Evolutionary conservation across 202 grass and related monocot species (phyloP).

Genomic region (Setaria viridis): DNA sequence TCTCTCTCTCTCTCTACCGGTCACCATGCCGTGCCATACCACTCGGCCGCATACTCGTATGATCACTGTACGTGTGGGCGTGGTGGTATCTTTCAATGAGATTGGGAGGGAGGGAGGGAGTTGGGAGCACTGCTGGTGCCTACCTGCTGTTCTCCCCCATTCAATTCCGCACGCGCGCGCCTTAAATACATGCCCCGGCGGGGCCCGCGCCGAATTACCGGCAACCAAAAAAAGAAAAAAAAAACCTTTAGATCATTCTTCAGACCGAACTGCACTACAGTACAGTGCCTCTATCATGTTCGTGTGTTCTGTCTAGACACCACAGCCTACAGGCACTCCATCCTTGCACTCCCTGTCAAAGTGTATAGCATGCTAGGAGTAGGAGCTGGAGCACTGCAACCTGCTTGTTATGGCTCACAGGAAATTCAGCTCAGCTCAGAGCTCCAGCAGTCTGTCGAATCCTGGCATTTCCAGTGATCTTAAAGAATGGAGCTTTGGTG

Average conservation of each 20-base stretch:
- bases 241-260: neutral
- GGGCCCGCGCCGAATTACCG: constrained; percentile 21
- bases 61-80: neutral
- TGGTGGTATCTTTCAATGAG: constrained; percentile 52
- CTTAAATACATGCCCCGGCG: constrained; percentile 2
- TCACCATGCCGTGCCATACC: constrained; percentile 2
- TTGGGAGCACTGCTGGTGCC: constrained; percentile 50
- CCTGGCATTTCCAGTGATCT: neutral
- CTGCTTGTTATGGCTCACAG: neutral
- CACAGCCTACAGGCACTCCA: neutral
- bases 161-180: constrained; percentile 38
- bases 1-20: neutral
- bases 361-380: neutral
- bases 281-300: neutral
- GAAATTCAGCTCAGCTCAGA: neutral
- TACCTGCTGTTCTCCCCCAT: constrained; percentile 54
- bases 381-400: neutral
- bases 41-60: neutral
- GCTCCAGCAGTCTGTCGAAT: neutral
- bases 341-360: neutral
- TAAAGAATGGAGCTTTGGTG: neutral
- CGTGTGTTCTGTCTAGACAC: neutral
- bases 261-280: neutral
- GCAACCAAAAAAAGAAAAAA: neutral
- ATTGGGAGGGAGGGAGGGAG: constrained; percentile 5